Evolutionary conservation across 2,329 filamentous ascomycete genomes (phyloP), one percentile per base, ranked within the genome.

Genomic region (Fusarium begoniae): DNA sequence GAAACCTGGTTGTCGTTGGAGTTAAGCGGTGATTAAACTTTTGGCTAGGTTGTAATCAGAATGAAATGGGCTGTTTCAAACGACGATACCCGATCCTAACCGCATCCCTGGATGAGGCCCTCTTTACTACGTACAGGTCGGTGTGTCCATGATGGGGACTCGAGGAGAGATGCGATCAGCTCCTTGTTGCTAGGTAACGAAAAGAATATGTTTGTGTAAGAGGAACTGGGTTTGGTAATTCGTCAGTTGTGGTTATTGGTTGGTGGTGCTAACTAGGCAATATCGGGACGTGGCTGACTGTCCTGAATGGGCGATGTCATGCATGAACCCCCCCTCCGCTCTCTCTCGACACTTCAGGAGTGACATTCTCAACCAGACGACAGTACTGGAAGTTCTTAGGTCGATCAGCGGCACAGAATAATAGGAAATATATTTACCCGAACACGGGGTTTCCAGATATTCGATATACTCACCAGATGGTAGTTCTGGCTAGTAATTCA

Each of bases 1-100:
- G 96, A 71, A 98, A 99, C 82, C 82, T 98, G 79, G 96, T 97
- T 5, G 93, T 99, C 8, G 95, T 98, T 37, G 96, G 96, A 2
- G 88, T 98, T 56, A 98, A 98, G 85, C 90, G 88, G 77, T 86
- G 53, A 51, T 66, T 70, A 76, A 56, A 59, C 51, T 69, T 72
- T 69, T 17, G 28, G 41, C 72, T 72, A 72, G 66, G 35, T 66
- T 57, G 15, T 40, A 66, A 69, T 45, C 62, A 68, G 72, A 60
- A 72, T 66, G 44, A 55, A 53, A 28, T 40, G 64, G 67, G 57
- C 50, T 70, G 44, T 59, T 43, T 56, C 47, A 65, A 44, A 67
- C 60, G 48, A 40, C 30, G 56, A 55, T 54, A 47, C 50, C 53
- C 63, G 55, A 50, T 47, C 50, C 47, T 43, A 44, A 41, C 54